Conservation (phyloP, 441 rosid species). For the Syzygium syzygioides region DNA sequence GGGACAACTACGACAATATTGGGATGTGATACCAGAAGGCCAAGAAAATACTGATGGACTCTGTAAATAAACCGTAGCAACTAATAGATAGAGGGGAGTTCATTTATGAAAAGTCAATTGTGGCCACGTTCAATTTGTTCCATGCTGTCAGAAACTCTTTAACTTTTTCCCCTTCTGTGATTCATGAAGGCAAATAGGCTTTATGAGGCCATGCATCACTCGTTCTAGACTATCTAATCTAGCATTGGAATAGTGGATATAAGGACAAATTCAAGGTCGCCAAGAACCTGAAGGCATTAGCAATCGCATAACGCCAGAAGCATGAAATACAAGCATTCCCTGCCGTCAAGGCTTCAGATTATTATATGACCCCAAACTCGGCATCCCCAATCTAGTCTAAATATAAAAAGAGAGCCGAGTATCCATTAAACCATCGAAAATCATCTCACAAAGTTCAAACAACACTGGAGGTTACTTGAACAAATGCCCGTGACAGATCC, state of each 20-base stretch:
- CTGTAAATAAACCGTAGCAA: not conserved
- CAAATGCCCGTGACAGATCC: not conserved
- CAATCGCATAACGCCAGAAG: not conserved
- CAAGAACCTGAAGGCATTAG: not conserved
- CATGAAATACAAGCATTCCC: not conserved
- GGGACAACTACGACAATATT: not conserved
- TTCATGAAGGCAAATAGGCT: not conserved
- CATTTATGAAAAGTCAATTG: not conserved
- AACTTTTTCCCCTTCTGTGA: not conserved
- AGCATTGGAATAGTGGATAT: not conserved
- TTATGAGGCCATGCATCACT: not conserved
- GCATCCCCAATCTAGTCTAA: not conserved
- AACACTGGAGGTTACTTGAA: not conserved
- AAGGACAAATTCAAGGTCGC: not conserved
- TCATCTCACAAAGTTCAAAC: not conserved
- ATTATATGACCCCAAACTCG: not conserved
- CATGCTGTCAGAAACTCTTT: not conserved
- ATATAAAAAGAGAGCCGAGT: not conserved
- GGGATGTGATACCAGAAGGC: not conserved
- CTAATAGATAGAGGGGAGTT: not conserved
- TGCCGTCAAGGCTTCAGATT: not conserved
- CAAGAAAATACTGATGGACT: not conserved
- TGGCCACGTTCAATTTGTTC: not conserved
- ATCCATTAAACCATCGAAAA: not conserved
- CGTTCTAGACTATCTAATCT: not conserved